Evolutionary conservation across 2,329 filamentous ascomycete genomes (phyloP), one percentile per base, ranked within the genome.

Genomic region (Ophiostoma sp.): DNA sequence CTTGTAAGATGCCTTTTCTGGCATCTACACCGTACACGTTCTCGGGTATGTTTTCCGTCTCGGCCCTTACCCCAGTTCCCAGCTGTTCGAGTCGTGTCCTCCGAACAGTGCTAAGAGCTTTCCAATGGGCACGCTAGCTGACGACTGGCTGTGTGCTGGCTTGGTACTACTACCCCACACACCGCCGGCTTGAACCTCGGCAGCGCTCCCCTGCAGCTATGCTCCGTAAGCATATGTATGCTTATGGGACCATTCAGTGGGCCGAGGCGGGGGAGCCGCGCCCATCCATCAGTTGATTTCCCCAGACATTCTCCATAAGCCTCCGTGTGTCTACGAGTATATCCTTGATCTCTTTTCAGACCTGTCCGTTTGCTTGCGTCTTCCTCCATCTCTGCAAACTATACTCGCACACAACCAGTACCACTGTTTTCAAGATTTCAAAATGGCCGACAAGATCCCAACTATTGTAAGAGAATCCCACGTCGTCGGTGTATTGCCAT

Each of bases 381-480:
- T 47, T 47, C 12, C 12, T 12, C 12, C 3, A 27, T 38, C 3
- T 58, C 5, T 4, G 27, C 27, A 27, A 27, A 27, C 27, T 27
- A 52, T 18, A 52, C 49, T 52, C n/a, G 6, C 2, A 18, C 16
- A 18, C n/a, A 49, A 49, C 27, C 27, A 27, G 27, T 27, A 27
- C 14, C 16, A 6, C 47, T 52, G 11, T 18, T 18, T 7, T 27
- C 16, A 40, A 38, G 58, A 27, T 27, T 27, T 27, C 68, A 69
- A 8, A 66, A 83, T 82, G 81, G 80, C 81, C 52, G 77, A 76
- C 72, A 76, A 76, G 70, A 82, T 83, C 70, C 81, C 81, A 66
- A 77, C 79, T 71, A 79, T 82, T 73, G 81, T 82, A 76, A 74
- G 78, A 63, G 6, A 9, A 9, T 44, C 45, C 45, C 4, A 16